Evolutionary conservation across 352 stramenopile genomes (phyloP), one percentile per base, ranked within the genome.

Genomic region (Pythium folliculosum): DNA sequence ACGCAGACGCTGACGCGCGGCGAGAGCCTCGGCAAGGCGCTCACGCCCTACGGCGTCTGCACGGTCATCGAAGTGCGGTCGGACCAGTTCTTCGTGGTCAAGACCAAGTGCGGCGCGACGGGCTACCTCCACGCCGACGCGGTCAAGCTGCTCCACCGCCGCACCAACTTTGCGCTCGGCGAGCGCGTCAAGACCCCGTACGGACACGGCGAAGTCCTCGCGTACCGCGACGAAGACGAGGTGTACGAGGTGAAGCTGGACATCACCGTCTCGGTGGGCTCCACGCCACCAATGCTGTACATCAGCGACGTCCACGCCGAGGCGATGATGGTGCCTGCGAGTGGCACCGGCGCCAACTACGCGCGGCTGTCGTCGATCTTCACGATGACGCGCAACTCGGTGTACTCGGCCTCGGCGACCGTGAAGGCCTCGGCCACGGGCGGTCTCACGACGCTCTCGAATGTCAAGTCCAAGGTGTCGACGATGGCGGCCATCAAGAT

Each of bases 401-500:
- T 92, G 59, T 87, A 82, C 69, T 86, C 79, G 48, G 81, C 83
- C 1, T 82, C 80, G 2, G 80, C 85, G 49, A 84, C 72, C 27
- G 80, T 92, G 8, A 89, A 86, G 60, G 83, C 83, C 0, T 92
- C 83, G 5, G 79, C 84, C 23, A 75, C 78, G 45, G 78, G 77
- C 22, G 67, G 69, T 21, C 63, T 91, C 37, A 82, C 80, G 19
- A 80, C 77, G 40, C 77, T 91, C 19, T 89, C 83, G 0, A 91
- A 77, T 17, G 83, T 91, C 35, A 88, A 88, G 56, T 74, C 79
- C 30, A 84, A 77, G 63, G 77, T 92, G 27, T 88, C 83, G 23
- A 88, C 74, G 22, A 92, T 92, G 75, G 72, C 83, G 22, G 81
- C 81, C 8, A 86, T 88, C 63, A 90, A 86, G 68, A 84, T 91